Evolutionary conservation across 495 filamentous ascomycete genomes (phyloP).

Genomic region (Neurospora hispaniola): DNA sequence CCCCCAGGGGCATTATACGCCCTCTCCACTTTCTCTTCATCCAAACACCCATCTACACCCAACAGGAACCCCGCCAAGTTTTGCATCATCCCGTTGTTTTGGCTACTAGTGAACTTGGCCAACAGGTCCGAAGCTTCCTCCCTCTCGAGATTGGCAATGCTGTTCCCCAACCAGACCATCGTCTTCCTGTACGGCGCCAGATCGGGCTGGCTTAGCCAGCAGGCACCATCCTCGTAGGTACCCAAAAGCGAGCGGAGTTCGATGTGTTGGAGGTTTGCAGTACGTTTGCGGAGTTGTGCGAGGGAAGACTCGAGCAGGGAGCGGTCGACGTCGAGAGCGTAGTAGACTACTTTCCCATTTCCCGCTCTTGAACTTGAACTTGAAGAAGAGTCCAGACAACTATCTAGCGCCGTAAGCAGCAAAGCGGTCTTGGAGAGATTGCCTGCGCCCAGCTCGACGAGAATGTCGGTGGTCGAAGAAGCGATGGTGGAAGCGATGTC

Average conservation of each 20-base stretch:
- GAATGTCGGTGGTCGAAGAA: neutral
- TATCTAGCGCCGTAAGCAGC: conserved; percentile 2
- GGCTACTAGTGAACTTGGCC: neutral
- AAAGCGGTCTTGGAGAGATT: conserved; percentile 7
- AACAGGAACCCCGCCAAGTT: conserved; percentile 7
- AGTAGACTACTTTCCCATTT: neutral
- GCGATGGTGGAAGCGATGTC: conserved; percentile 5
- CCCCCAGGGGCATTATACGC: conserved; percentile 7
- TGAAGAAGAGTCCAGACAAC: neutral
- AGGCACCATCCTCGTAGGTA: conserved; percentile 8
- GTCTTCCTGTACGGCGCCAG: neutral
- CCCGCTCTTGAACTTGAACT: neutral
- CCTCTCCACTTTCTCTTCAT: neutral
- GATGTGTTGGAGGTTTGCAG: neutral
- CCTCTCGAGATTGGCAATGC: conserved; percentile 7
- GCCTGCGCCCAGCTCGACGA: conserved; percentile 9
- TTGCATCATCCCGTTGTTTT: neutral
- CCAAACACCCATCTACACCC: conserved; percentile 7
- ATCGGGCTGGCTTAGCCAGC: conserved; percentile 2
- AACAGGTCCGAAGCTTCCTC: conserved; percentile 1
- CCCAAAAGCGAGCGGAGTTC: conserved; percentile 3
- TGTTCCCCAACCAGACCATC: conserved; percentile 7
- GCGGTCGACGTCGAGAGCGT: conserved; percentile 11
- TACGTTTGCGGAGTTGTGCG: neutral
- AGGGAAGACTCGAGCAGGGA: conserved; percentile 3